phyloP scores from a whole-genome alignment of 805 yeast species.

The Novakomyces olei region DNA sequence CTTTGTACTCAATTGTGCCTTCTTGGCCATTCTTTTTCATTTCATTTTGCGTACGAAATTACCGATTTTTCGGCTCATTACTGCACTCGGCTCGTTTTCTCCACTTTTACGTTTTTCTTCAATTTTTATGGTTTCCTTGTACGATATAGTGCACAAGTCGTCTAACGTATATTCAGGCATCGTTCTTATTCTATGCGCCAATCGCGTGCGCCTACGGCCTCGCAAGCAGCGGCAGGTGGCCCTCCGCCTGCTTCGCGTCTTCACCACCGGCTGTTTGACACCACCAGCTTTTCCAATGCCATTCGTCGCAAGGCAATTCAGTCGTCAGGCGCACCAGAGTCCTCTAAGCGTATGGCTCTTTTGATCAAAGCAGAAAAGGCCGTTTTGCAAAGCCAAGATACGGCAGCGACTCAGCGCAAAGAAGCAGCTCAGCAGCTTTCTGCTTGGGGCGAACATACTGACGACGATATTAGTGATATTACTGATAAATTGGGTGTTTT shows the following conservation, averaged over 20 bases:
- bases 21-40: too few species aligned
- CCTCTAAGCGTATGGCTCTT: constrained; percentile 75
- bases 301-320: constrained; percentile 51
- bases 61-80: too few species aligned
- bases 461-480: constrained; percentile 89
- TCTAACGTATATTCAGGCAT: constrained; percentile 68
- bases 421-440: constrained; percentile 94
- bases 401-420: constrained; percentile 81
- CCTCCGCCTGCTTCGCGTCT: constrained; percentile 89
- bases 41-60: too few species aligned
- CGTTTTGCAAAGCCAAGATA: constrained; percentile 80
- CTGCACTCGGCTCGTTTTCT: too few species aligned
- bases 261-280: constrained; percentile 68
- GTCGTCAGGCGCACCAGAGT: constrained; percentile 88
- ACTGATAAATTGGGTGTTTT: constrained; percentile 94
- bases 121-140: too few species aligned
- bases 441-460: constrained; percentile 93
- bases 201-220: constrained; percentile 89
- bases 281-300: constrained; percentile 28
- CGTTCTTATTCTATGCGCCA: constrained; percentile 95
- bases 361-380: constrained; percentile 91
- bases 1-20: too few species aligned
- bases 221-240: constrained; percentile 81
- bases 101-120: too few species aligned
- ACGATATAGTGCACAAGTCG: too few species aligned